These are phyloP conservation scores for Pleurotus citrinopileatus DNA, from an alignment of 768 basidiomycete species.

Conservation along the genomic window DNA sequence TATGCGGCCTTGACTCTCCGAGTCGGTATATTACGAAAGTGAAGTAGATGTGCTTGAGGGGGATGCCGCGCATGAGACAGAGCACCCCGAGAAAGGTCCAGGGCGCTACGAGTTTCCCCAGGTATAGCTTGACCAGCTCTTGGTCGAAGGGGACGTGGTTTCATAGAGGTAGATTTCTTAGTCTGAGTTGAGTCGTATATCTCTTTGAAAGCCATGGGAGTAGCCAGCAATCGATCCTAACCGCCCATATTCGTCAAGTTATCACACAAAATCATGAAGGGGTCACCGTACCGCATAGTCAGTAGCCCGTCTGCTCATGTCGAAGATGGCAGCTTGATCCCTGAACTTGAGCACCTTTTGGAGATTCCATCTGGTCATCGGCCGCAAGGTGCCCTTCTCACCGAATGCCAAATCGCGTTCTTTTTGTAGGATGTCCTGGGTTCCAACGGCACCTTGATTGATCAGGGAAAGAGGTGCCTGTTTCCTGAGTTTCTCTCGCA, in stretches of 20 bases:
- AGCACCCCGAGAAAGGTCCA: conserved; percentile 9
- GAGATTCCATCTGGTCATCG: conserved; percentile 71
- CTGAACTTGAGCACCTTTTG: conserved; percentile 70
- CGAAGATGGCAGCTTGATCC: conserved; percentile 37
- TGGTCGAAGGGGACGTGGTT: conserved; percentile 26
- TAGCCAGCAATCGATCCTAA: conserved; percentile 68
- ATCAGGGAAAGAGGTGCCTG: conserved; percentile 44
- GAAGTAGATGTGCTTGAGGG: conserved; percentile 21
- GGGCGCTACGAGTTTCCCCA: conserved; percentile 45
- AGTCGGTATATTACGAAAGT: conserved; percentile 29
- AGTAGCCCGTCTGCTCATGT: conserved; percentile 54
- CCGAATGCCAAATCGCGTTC: conserved; percentile 41
- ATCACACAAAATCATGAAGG: conserved; percentile 8
- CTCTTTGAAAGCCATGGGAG: conserved; percentile 50
- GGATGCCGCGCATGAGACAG: conserved; percentile 13
- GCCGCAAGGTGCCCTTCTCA: conserved; percentile 45
- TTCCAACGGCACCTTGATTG: conserved; percentile 45
- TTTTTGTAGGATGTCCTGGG: conserved; percentile 42
- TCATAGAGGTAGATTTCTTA: conserved; percentile 21
- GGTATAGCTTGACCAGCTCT: conserved; percentile 57
- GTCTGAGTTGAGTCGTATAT: conserved; percentile 42
- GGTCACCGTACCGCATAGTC: conserved; percentile 60
- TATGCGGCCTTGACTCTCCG: conserved; percentile 25
- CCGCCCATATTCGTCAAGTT: conserved; percentile 12
- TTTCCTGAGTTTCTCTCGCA: conserved; percentile 50